Evolutionary conservation across 345 rosid species (phyloP), one percentile per base, ranked within the genome.

Genomic region (Gossypium anomalum): DNA sequence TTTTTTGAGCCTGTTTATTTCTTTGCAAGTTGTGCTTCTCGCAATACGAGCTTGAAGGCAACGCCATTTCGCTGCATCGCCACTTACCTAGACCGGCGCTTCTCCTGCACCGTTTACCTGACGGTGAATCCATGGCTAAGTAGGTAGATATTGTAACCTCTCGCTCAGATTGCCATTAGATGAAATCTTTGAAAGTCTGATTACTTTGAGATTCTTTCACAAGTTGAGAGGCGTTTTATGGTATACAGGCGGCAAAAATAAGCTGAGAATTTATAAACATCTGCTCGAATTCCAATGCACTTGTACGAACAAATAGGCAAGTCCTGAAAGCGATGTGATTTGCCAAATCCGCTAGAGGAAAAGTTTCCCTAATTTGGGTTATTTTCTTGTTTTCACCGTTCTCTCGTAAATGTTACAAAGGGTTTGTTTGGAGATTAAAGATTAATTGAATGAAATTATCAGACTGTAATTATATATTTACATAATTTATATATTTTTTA

Each of bases 81-180:
- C 75, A 43, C 55, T 72, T 72, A 22, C 71, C 71, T 23, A 2
- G 19, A 48, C 75, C 75, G 75, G 65, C 75, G 55, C 3, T 72
- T 44, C 64, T 57, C 55, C 2, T 72, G 66, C 53, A 72, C 15
- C 66, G 55, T 12, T 65, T 53, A 72, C 23, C 22, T 2, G 59
- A 27, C 72, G 44, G 72, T 49, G 43, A 51, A 6, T 49, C 59
- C 72, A 68, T 68, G 44, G 16, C 72, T 22, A 1, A 49, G 43
- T 68, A 25, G 8, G 58, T 49, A 11, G 27, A 68, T 15, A 68
- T 25, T 49, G 6, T 16, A 49, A 68, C 44, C 5, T 41, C 23
- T 25, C 5, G 57, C 23, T 25, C 43, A 7, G 15, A 48, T 48
- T 48, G 43, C 16, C 2, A 66, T 12, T 12, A 13, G 52, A 20